phyloP scores from a whole-genome alignment of 2,329 filamentous ascomycete species.

The Lecanicillium sp. region DNA sequence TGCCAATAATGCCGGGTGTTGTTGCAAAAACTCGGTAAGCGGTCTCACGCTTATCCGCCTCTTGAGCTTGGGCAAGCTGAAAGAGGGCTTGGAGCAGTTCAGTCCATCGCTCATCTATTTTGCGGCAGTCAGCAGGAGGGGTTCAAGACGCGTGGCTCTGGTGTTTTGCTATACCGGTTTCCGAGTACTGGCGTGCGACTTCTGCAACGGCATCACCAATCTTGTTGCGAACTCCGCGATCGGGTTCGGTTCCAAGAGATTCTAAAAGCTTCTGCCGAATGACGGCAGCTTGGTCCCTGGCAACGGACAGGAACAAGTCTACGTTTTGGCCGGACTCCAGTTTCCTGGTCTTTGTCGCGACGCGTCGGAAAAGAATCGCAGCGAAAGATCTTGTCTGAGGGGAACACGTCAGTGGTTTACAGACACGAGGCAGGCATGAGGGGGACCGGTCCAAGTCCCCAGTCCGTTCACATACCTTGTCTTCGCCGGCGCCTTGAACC shows the following conservation, averaged over 20 bases:
- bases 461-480: slow-evolving; percentile 57
- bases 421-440: slow-evolving; percentile 2
- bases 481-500: slow-evolving; percentile 68
- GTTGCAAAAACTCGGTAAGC: slow-evolving; percentile 94
- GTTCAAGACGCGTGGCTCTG: no score
- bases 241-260: slow-evolving; percentile 63
- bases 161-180: slow-evolving; percentile 67
- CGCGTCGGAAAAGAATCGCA: slow-evolving; percentile 88
- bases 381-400: slow-evolving; percentile 84
- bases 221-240: slow-evolving; percentile 78
- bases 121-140: no score
- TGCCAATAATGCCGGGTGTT: slow-evolving; percentile 92
- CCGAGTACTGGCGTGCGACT: slow-evolving; percentile 87
- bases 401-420: slow-evolving; percentile 11
- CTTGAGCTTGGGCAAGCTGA: slow-evolving; percentile 78
- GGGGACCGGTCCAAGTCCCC: not conserved
- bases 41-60: slow-evolving; percentile 79
- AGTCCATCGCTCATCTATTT: slow-evolving; percentile 77
- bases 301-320: slow-evolving; percentile 80
- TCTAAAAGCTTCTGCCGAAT: slow-evolving; percentile 82
- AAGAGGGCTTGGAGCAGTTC: slow-evolving; percentile 83
- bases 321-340: slow-evolving; percentile 60
- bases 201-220: slow-evolving; percentile 97
- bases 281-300: slow-evolving; percentile 62
- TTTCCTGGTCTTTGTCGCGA: slow-evolving; percentile 84